Evolutionary conservation across 2,329 filamentous ascomycete species (phyloP).

Genomic region (Salinomyces thailandicus): DNA sequence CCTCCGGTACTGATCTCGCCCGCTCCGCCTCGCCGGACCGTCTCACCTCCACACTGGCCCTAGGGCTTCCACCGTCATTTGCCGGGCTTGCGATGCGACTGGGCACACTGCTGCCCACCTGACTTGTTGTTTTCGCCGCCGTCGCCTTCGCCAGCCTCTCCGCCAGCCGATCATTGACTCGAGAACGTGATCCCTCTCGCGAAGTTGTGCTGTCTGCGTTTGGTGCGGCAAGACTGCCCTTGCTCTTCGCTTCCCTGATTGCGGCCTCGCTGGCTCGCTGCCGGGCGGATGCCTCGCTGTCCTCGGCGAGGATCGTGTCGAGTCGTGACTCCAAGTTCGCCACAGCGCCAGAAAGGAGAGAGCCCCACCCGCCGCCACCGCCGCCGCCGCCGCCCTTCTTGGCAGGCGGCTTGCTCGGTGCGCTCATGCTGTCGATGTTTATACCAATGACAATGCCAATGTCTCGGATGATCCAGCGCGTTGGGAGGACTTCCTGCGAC

Average conservation of each 20-base stretch:
- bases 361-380: conserved; percentile 28
- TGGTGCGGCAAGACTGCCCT: conserved; percentile 14
- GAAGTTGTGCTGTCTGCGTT: conserved; percentile 43
- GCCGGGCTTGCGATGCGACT: conserved; percentile 47
- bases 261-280: conserved; percentile 30
- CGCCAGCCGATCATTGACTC: conserved; percentile 72
- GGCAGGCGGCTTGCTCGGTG: background rate
- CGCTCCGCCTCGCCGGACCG: conserved; percentile 23
- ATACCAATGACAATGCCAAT: too few relatives aligned
- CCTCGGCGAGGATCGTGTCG: conserved; percentile 81
- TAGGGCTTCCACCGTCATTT: conserved; percentile 33
- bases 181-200: conserved; percentile 54
- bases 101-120: conserved; percentile 39
- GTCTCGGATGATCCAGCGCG: too few relatives aligned
- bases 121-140: conserved; percentile 53
- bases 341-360: conserved; percentile 76
- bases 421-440: background rate
- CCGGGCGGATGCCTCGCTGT: conserved; percentile 45
- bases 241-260: conserved; percentile 21
- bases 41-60: conserved; percentile 36
- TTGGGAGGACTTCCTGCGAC: too few relatives aligned
- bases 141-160: conserved; percentile 83
- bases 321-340: conserved; percentile 87
- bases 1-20: conserved; percentile 13
- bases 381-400: background rate